phyloP scores from a whole-genome alignment of 805 yeast species.

The Schwanniomyces vanrijiae region DNA sequence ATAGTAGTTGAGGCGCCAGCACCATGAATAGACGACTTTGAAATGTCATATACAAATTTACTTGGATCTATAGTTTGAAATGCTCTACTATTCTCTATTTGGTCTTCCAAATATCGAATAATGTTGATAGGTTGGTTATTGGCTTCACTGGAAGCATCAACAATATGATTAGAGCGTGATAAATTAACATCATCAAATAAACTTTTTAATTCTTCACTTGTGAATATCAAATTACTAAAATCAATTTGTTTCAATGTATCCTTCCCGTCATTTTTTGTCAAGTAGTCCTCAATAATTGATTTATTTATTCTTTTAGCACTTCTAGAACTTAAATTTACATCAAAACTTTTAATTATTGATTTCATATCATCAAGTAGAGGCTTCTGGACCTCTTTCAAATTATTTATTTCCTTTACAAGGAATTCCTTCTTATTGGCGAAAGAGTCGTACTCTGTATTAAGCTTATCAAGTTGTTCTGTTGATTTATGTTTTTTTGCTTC shows the following conservation, averaged over 20 bases:
- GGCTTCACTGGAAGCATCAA: slow-evolving; percentile 6
- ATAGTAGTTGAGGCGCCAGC: slow-evolving; percentile 14
- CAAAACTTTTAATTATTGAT: slow-evolving; percentile 21
- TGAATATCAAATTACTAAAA: slow-evolving; percentile 15
- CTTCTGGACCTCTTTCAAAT: slow-evolving; percentile 27
- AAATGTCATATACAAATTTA: slow-evolving; percentile 23
- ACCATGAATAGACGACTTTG: slow-evolving; percentile 19
- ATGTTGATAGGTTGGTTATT: slow-evolving; percentile 10
- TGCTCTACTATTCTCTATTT: slow-evolving; percentile 18
- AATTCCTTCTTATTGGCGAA: slow-evolving; percentile 14
- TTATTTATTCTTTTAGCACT: slow-evolving; percentile 13
- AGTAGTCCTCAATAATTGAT: slow-evolving; percentile 8
- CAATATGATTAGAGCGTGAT: slow-evolving; percentile 13
- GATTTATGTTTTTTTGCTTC: slow-evolving; percentile 12
- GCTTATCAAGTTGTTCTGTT: slow-evolving; percentile 16
- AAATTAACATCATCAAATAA: slow-evolving; percentile 20
- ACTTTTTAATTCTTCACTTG: slow-evolving; percentile 16
- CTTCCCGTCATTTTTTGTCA: slow-evolving; percentile 8
- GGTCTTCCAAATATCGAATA: slow-evolving; percentile 17
- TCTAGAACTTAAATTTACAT: slow-evolving; percentile 12
- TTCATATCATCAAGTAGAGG: slow-evolving; percentile 38
- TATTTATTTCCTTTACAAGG: slow-evolving; percentile 19
- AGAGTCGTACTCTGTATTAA: slow-evolving; percentile 19
- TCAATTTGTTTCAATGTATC: slow-evolving; percentile 11
- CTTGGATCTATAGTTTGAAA: slow-evolving; percentile 19